Percentiles rank a stretch among this genome's conserved stretches.
These are phyloP conservation scores for Aspergillus carlsbadensis DNA, from an alignment of 495 filamentous ascomycete species.

Conservation along the genomic window DNA sequence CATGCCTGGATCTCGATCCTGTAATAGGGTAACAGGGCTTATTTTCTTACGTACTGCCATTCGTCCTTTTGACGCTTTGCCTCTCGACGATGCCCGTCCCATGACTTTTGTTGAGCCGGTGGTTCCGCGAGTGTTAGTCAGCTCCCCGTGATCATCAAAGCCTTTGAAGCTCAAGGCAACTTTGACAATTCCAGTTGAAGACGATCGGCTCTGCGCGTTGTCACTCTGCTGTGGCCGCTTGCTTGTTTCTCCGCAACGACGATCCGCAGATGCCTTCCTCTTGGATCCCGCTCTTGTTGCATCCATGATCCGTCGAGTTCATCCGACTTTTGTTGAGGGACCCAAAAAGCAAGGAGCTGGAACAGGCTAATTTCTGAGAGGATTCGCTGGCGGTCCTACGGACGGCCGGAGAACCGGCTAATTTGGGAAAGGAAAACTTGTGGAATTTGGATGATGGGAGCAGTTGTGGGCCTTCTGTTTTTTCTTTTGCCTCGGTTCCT, in stretches of 20 bases:
- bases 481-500: background rate
- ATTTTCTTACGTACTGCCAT: background rate
- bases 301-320: too few species aligned
- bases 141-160: background rate
- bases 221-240: background rate
- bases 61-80: background rate
- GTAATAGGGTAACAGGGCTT: background rate
- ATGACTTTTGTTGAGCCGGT: background rate
- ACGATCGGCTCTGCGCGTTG: background rate
- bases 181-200: background rate
- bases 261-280: background rate
- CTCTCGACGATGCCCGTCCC: too few species aligned
- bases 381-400: background rate
- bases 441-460: background rate
- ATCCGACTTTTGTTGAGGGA: background rate
- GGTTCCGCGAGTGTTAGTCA: background rate
- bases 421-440: constrained; percentile 5
- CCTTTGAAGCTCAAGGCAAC: background rate
- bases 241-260: background rate
- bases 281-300: too few species aligned
- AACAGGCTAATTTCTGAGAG: constrained; percentile 8
- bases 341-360: background rate
- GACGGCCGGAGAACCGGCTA: constrained; percentile 8
- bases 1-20: background rate
- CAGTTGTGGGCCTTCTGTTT: constrained; percentile 2